phyloP scores from a whole-genome alignment of 163 green algal genomes.

The Chlorella variabilis region DNA sequence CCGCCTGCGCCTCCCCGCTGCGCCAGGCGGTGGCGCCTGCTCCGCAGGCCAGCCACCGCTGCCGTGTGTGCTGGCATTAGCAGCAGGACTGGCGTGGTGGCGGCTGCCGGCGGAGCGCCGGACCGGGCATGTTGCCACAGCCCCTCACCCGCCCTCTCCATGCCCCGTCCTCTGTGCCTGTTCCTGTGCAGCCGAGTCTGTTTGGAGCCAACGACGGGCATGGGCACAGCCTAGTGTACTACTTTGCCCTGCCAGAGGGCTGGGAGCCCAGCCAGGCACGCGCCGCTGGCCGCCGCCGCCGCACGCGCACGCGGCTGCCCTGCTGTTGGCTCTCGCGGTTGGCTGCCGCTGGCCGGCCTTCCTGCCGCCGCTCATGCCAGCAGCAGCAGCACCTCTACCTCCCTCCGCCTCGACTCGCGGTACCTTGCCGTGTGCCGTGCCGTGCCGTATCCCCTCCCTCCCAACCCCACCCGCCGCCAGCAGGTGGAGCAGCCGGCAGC shows the following conservation, averaged over 20 bases:
- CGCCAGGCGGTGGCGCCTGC: too few species aligned
- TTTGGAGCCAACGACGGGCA: constrained; percentile 76
- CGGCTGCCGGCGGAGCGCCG: too few species aligned
- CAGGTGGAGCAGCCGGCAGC: constrained; percentile 69
- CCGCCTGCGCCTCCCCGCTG: too few species aligned
- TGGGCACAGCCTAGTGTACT: constrained; percentile 82
- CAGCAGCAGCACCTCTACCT: too few species aligned
- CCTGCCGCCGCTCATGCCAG: background rate
- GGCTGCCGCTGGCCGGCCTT: background rate
- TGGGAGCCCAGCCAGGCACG: constrained; percentile 49
- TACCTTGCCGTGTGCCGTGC: background rate
- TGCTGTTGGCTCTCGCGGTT: background rate
- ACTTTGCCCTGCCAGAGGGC: constrained; percentile 73
- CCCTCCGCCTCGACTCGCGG: background rate
- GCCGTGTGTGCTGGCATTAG: too few species aligned
- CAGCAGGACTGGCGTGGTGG: too few species aligned
- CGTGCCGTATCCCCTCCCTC: background rate
- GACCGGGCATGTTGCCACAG: too few species aligned
- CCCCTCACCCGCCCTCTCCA: background rate
- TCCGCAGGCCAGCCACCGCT: too few species aligned
- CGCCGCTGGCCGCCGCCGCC: too few species aligned
- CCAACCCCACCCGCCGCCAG: background rate
- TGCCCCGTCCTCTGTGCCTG: background rate
- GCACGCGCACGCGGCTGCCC: too few species aligned
- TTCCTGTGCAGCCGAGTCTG: constrained; percentile 54